Percentiles rank a stretch among this genome's conserved stretches.
phyloP scores from a whole-genome alignment of 2,329 filamentous ascomycete species.

The Chaetomium olivaceum region DNA sequence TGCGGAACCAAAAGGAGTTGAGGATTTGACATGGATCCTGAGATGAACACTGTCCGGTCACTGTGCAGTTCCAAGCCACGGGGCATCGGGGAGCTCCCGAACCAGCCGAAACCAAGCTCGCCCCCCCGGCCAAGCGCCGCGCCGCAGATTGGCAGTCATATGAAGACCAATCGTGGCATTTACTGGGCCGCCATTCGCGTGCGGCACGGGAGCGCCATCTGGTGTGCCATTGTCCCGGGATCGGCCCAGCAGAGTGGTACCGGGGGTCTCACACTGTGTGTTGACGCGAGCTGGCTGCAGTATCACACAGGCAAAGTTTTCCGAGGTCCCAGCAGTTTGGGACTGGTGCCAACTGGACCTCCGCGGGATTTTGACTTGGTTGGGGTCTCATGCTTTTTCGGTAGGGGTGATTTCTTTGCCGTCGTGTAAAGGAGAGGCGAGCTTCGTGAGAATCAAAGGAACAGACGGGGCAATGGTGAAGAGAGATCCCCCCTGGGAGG shows the following conservation, averaged over 20 bases:
- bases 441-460: too few relatives aligned
- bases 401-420: too few relatives aligned
- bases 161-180: neutral
- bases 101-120: neutral
- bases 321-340: neutral
- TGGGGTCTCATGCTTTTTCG: neutral
- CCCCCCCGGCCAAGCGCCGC: neutral
- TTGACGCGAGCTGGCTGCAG: neutral
- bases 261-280: neutral
- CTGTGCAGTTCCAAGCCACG: neutral
- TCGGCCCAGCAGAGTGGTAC: neutral
- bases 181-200: neutral
- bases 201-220: neutral
- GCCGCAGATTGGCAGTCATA: neutral
- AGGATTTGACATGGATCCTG: neutral
- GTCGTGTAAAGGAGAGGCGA: too few relatives aligned
- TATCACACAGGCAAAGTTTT: conserved; percentile 1
- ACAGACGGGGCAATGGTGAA: neutral
- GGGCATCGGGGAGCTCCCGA: neutral
- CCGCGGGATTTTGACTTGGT: too few relatives aligned
- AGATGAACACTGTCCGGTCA: neutral
- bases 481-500: neutral
- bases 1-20: neutral
- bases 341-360: neutral
- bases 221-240: neutral